Evolutionary conservation across 108 stramenopile genomes (phyloP).

Genomic region (Pseudonitzschia multiseries): DNA sequence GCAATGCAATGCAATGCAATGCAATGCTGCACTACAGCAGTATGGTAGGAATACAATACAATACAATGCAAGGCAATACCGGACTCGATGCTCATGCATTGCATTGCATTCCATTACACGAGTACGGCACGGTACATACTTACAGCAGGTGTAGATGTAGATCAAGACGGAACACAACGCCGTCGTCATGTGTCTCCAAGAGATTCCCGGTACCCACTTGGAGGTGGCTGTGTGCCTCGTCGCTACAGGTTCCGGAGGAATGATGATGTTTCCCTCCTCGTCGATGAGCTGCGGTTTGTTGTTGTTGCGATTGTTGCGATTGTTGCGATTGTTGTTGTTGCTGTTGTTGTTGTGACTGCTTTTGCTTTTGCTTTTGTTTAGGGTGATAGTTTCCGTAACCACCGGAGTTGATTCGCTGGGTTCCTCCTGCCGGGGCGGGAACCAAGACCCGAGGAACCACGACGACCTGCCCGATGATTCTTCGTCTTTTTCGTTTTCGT

Average conservation of each 20-base stretch:
- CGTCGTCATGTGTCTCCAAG: neutral
- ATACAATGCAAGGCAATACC: too few relatives aligned
- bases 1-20: too few relatives aligned
- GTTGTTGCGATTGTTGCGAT: neutral
- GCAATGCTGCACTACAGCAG: too few relatives aligned
- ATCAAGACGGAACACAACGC: neutral
- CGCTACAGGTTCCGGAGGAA: neutral
- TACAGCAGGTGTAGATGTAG: constrained; percentile 50
- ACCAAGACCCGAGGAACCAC: neutral
- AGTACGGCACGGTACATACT: too few relatives aligned
- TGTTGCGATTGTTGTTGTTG: neutral
- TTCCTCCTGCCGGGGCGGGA: too few relatives aligned
- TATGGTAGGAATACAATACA: too few relatives aligned
- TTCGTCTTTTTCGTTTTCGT: neutral
- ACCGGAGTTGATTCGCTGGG: too few relatives aligned
- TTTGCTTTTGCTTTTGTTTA: too few relatives aligned
- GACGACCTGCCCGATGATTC: neutral
- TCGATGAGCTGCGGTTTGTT: constrained; percentile 4
- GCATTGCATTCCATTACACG: too few relatives aligned
- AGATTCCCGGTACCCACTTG: constrained; percentile 12
- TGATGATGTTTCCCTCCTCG: constrained; percentile 7
- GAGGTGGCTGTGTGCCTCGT: neutral
- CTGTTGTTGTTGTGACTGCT: neutral
- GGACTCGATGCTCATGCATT: too few relatives aligned
- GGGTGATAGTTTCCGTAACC: too few relatives aligned